phyloP scores from a whole-genome alignment of 495 filamentous ascomycete genomes.

The Penicillium soppii region DNA sequence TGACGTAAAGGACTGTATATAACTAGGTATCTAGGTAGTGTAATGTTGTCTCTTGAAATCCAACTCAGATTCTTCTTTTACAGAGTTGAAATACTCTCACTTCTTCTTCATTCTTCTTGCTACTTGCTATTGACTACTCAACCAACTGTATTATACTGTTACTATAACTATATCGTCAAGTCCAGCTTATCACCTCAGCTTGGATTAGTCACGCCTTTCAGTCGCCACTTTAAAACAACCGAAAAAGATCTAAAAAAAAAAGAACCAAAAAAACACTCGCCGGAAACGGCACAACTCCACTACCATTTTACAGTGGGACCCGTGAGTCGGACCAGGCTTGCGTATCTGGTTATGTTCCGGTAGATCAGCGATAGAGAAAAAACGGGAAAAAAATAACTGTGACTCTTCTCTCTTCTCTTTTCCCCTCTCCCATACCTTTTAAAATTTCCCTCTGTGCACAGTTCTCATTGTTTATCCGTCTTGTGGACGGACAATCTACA shows the following conservation, averaged over 20 bases:
- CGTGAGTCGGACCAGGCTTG: slow-evolving; percentile 29
- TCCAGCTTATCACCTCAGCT: too few species aligned
- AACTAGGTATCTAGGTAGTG: too few species aligned
- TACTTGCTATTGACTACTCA: too few species aligned
- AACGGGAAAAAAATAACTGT: slow-evolving; percentile 12
- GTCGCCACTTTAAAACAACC: neutral
- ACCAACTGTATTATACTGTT: too few species aligned
- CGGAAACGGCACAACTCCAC: slow-evolving; percentile 31
- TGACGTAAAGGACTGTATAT: too few species aligned
- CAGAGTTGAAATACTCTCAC: too few species aligned
- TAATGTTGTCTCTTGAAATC: too few species aligned
- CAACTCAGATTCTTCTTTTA: too few species aligned
- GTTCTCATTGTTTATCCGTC: too few species aligned
- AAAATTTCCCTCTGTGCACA: slow-evolving; percentile 9
- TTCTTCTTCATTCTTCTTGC: too few species aligned
- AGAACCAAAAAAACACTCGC: neutral
- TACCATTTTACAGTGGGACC: slow-evolving; percentile 19
- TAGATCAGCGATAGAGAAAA: slow-evolving; percentile 27
- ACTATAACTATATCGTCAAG: too few species aligned
- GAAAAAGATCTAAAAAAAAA: neutral
- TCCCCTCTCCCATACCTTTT: slow-evolving; percentile 1
- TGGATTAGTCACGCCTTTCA: slow-evolving; percentile 1
- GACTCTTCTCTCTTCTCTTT: slow-evolving; percentile 12
- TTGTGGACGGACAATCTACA: slow-evolving; percentile 20
- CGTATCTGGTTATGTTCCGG: slow-evolving; percentile 26